phyloP scores from a whole-genome alignment of 371 early-diverging fungal species.

The Mortierella sp. region DNA sequence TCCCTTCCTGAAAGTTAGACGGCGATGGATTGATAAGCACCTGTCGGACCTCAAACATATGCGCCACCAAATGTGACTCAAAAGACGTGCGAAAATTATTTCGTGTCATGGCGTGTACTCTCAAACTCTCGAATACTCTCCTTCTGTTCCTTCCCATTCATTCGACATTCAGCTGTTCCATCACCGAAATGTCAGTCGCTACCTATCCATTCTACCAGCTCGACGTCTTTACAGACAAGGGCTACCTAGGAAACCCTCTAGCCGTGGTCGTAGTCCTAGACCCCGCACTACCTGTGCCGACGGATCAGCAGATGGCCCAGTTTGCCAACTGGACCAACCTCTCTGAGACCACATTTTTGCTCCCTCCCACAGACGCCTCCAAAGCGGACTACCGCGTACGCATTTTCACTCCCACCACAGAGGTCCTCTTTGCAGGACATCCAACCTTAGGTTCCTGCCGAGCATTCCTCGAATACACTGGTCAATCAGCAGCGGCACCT shows the following conservation, averaged over 20 bases:
- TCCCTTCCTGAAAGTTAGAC: no score
- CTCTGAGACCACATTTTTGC: conserved; percentile 39
- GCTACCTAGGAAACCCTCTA: conserved; percentile 30
- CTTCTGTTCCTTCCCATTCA: no score
- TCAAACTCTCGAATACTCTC: no score
- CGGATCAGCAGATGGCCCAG: conserved; percentile 21
- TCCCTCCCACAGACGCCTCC: conserved; percentile 33
- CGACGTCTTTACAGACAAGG: conserved; percentile 34
- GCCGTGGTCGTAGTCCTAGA: conserved; percentile 37
- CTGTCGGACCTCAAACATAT: no score
- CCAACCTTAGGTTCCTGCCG: conserved; percentile 34
- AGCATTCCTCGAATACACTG: conserved; percentile 21
- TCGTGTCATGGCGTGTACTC: no score
- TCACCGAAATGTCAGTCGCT: neutral
- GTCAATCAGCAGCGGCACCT: no score
- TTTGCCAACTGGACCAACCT: conserved; percentile 46
- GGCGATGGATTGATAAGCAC: no score
- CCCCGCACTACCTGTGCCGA: conserved; percentile 26
- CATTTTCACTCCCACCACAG: conserved; percentile 25
- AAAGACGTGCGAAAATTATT: no score
- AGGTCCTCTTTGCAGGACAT: conserved; percentile 40
- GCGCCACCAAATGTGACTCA: no score
- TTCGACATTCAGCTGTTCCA: no score
- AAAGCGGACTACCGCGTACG: conserved; percentile 35
- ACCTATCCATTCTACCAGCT: conserved; percentile 41